Evolutionary conservation across 192 early-diverging fungal species (phyloP), one percentile per base, ranked within the genome.

Genomic region (Diversispora eburnea): DNA sequence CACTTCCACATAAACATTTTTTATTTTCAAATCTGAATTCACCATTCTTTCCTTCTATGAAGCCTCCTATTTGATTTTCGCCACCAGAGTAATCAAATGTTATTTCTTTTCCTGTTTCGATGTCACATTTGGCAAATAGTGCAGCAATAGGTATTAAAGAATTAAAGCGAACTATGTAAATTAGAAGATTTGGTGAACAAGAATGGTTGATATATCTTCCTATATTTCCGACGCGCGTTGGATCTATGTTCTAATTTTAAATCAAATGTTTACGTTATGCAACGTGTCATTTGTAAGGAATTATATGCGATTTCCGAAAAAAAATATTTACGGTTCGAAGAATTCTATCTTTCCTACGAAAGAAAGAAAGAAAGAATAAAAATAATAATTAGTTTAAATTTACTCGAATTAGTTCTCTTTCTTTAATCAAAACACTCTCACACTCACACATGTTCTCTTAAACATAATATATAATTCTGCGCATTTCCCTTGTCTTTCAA

Each of bases 181-280:
- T 72, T 42, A 20, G 56, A n/a, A 72, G 42, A 33, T 61, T 72
- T 39, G 70, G 58, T 48, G 41, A 19, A 48, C 70, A 72, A 9
- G 70, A 72, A 60, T 72, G 70, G 47, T 72, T 72, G 41, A 72
- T 61, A 33, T 60, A 72, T 48, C 70, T 54, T n/a, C 57, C 70
- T 10, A 60, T 17, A 25, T 72, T 72, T 6, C 70, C 70, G 9
- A 72, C 25, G 43, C 15, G 20, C 25, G 12, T 72, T 41, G 70
- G 57, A 49, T 72, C 70, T 8, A 72, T 72, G 19, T 72, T 72
- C 70, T 72, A 63, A 8, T 6, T 56, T 56, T 15, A 60, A 72
- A 66, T 66, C 12, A 41, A 51, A 2, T 47, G 25, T 33, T 33
- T 33, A 33, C 25, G 0, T 33, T 33, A 33, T 33, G 25, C 25